Evolutionary conservation across 306 rosid species (phyloP).

Genomic region (Dalbergia oliveri): DNA sequence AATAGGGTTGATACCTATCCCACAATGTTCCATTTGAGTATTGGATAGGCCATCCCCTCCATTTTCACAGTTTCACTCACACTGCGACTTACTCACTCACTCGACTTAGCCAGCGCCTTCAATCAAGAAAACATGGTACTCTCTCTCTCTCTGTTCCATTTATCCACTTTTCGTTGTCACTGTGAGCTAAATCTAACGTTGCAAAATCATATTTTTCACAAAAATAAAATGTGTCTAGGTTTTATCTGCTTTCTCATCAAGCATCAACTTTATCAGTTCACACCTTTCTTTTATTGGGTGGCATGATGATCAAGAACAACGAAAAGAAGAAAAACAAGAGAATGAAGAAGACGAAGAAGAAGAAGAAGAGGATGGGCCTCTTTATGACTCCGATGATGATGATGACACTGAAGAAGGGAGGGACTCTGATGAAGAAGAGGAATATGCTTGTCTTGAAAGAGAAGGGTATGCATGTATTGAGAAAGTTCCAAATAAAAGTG

Average conservation of each 20-base stretch:
- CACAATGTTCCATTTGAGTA: no score
- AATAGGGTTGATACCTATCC: no score
- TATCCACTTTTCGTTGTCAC: not conserved
- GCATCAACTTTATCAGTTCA: no score
- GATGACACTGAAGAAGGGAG: not conserved
- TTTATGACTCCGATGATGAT: not conserved
- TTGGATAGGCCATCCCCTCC: no score
- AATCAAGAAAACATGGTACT: constrained; percentile 46
- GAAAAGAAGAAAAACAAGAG: not conserved
- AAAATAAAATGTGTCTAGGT: not conserved
- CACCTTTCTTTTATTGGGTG: no score
- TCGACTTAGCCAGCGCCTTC: not conserved
- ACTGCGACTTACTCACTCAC: no score
- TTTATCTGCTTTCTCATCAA: not conserved
- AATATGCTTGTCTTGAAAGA: not conserved
- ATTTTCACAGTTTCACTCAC: no score
- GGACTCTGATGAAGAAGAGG: not conserved
- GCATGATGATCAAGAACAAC: no score
- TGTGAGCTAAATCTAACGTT: not conserved
- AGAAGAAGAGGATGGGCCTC: not conserved
- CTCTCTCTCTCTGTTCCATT: not conserved
- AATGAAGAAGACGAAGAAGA: not conserved
- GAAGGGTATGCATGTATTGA: not conserved
- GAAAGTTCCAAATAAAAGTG: not conserved
- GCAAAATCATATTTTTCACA: not conserved